Base-by-base conservation (phyloP, 768 basidiomycete genomes). In the Auricularia cornea region DNA sequence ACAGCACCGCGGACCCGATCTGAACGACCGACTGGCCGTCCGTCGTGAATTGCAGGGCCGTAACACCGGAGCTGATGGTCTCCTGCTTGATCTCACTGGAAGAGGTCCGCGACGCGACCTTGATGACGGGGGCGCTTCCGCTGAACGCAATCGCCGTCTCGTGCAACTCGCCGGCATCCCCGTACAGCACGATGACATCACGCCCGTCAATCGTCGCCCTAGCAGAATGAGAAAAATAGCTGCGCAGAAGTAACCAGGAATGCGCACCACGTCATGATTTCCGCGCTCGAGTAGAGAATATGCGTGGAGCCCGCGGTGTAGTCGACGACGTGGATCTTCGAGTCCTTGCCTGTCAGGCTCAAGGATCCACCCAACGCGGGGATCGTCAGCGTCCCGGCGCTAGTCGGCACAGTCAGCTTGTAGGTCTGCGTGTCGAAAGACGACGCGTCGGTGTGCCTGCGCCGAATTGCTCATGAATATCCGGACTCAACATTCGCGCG, bases 401-500 rank as follows among this genome's bases (percentile, higher is more conserved):
- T 78, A 0, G 86, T 86, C 3, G 79, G 78, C 3, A 72, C 67
- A 2, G 33, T 38, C 5, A 74, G 61, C 14, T 60, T 66, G 41
- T 64, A n/a, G 2, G 68, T 62, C 10, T 61, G 44, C 20, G 65
- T 60, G 18, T 60, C 56, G 57, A 60, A 38, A 14, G 66, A 67
- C 28, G 31, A 32, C 11, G 18, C 52, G 14, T 14, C 23, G 41
- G 12, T 44, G 26, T 51, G 18, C 28, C 35, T 38, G 35, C 35
- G 8, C 35, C 23, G 16, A 28, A 35, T 12, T 8, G 16, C 10
- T 10, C 16, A 38, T 38, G 35, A 38, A n/a, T n/a, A n/a, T n/a
- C n/a, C n/a, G n/a, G n/a, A n/a, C n/a, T n/a, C n/a, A n/a, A n/a
- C n/a, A n/a, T n/a, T n/a, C n/a, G n/a, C n/a, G n/a, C 4, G 35